Conservation (phyloP, 352 stramenopile genomes). For the Halophytophthora polymorphica region DNA sequence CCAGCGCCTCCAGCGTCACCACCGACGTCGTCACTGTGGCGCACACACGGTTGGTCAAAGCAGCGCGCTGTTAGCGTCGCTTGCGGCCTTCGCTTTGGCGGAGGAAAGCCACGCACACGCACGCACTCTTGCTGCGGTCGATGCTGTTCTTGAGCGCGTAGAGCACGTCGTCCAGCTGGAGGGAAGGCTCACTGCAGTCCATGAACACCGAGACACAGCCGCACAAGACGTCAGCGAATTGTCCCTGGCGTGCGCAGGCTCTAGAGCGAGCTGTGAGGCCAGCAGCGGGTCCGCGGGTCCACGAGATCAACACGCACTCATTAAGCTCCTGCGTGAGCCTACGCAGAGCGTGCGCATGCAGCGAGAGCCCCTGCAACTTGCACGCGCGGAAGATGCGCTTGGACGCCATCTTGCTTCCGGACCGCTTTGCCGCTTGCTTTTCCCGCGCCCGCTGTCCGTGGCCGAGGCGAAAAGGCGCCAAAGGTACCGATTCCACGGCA, state of each 20-base stretch:
- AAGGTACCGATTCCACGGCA: conserved; percentile 16
- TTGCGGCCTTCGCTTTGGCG: not conserved
- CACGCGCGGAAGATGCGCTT: conserved; percentile 82
- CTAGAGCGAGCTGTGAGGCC: conserved; percentile 2
- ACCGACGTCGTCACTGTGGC: conserved; percentile 73
- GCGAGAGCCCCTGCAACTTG: conserved; percentile 80
- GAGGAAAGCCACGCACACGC: not conserved
- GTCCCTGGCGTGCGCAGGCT: not conserved
- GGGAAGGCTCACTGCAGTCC: conserved; percentile 48
- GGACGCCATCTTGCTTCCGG: conserved; percentile 40
- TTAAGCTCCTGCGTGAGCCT: conserved; percentile 64
- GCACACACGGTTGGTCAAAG: conserved; percentile 4
- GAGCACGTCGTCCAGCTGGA: conserved; percentile 81
- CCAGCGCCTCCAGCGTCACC: conserved; percentile 76
- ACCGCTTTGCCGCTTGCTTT: not conserved
- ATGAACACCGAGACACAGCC: conserved; percentile 4
- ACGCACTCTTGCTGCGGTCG: conserved; percentile 82
- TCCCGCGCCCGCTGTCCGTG: conserved; percentile 12
- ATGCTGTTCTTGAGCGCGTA: conserved; percentile 90
- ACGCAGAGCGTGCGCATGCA: conserved; percentile 69
- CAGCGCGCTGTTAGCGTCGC: conserved; percentile 1
- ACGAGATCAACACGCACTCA: conserved; percentile 35
- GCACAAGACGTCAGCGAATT: not conserved
- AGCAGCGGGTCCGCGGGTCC: conserved; percentile 3
- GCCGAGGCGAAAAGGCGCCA: conserved; percentile 3